Base-by-base conservation (phyloP, 768 basidiomycete species). In the Suillus subalutaceus region DNA sequence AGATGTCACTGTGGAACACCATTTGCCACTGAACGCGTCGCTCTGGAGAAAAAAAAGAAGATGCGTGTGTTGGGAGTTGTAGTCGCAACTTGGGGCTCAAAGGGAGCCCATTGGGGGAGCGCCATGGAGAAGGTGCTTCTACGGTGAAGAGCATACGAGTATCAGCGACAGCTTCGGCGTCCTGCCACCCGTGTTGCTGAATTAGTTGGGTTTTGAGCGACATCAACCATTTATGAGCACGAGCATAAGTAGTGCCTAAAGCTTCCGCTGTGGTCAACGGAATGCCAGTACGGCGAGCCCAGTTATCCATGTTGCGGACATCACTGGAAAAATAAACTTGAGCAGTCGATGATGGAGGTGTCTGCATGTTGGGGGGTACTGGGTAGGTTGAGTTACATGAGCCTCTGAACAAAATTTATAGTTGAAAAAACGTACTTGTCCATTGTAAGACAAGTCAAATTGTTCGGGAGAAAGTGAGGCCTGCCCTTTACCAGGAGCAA, bases 21-120 rank as follows among this genome's bases (percentile, higher is more conserved):
- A 93, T 93, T 75, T 93, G 87, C 92, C 93, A 94, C 74, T 93
- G 92, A 56, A 93, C 85, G 66, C 91, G 87, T 70, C 92, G 82
- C 75, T 94, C 91, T 13, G 91, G 91, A 59, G 89, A 90, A 80
- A 94, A 94, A 79, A 94, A 94, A 32, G 92, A 92, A 48, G 88
- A 89, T 46, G 92, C 92, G 68, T 93, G 88, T 65, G 88, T 82
- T 9, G 92, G 92, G 43, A 94, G 84, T 72, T 91, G 88, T 8
- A 93, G 81, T 56, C 83, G 88, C 71, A 91, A 80, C 72, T 87
- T 84, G 65, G 92, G 92, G 64, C 90, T 89, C 52, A 90, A 89
- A 8, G 92, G 92, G 55, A 93, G 83, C 69, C 90, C 90, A 65
- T 85, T 83, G 18, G 88, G 84, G 20, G 92, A 91, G 71, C 90